A percentile compares a stretch with the other conserved stretches of the same genome.
phyloP scores from a whole-genome alignment of 2,329 filamentous ascomycete genomes.

The Alternaria viburni region DNA sequence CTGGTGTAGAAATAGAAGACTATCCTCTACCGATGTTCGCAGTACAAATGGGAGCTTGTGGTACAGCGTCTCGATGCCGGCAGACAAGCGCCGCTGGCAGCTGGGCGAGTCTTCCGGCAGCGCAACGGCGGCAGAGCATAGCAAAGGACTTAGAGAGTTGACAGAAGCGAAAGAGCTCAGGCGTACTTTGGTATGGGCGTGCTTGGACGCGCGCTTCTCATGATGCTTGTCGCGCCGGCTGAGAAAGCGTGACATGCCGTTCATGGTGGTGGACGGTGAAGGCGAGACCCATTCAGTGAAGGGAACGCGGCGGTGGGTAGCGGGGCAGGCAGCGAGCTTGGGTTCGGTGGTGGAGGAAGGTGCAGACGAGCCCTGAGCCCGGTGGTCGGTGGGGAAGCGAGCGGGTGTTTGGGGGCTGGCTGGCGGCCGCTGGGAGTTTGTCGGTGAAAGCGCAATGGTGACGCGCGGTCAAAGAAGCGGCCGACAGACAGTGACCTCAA shows the following conservation, averaged over 20 bases:
- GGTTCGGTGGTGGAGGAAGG: slow-evolving; percentile 10
- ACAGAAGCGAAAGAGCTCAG: slow-evolving; percentile 22
- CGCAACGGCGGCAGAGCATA: slow-evolving; percentile 16
- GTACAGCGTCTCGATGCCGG: slow-evolving; percentile 28
- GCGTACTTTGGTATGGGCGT: slow-evolving; percentile 43
- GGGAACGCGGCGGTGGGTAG: slow-evolving; percentile 6
- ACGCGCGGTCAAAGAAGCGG: not conserved
- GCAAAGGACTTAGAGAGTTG: slow-evolving; percentile 18
- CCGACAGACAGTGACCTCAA: not conserved
- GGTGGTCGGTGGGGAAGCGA: slow-evolving; percentile 9
- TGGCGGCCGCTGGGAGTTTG: not conserved
- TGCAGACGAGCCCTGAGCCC: slow-evolving; percentile 12
- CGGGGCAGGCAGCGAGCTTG: slow-evolving; percentile 20
- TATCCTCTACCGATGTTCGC: slow-evolving; percentile 17
- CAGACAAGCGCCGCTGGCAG: slow-evolving; percentile 18
- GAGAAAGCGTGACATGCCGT: slow-evolving; percentile 68
- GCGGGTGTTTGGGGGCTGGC: not conserved
- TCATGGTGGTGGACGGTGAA: slow-evolving; percentile 47
- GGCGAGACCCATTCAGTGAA: slow-evolving; percentile 27
- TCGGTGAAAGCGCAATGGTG: slow-evolving; percentile 2
- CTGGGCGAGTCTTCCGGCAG: slow-evolving; percentile 1
- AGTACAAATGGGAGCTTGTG: slow-evolving; percentile 32
- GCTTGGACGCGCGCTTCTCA: slow-evolving; percentile 46
- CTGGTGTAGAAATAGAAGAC: slow-evolving; percentile 28
- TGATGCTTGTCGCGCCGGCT: slow-evolving; percentile 69